Conservation (phyloP, 2,329 filamentous ascomycete species). For the Colletotrichum abscissum region DNA sequence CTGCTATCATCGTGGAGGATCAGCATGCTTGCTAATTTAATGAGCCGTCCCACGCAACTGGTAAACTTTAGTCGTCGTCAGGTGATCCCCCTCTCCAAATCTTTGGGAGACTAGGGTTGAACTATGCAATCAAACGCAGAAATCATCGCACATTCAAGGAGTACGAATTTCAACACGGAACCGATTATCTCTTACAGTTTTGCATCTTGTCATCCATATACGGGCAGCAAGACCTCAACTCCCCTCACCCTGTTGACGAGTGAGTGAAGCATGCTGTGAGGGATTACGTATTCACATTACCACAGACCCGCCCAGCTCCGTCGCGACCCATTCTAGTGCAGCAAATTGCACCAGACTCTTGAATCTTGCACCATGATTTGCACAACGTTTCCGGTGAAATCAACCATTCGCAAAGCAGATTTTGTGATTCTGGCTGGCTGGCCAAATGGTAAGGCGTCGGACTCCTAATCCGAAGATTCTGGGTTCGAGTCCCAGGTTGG, state of each 20-base stretch:
- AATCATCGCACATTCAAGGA: background rate
- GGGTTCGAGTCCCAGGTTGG: conserved; percentile 35
- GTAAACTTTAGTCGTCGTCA: background rate
- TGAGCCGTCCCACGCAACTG: background rate
- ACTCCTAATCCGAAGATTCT: conserved; percentile 36
- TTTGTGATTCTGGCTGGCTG: conserved; percentile 10
- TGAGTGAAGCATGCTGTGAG: background rate
- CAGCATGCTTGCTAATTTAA: background rate
- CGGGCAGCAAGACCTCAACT: background rate
- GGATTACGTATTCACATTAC: background rate
- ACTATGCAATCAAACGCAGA: background rate
- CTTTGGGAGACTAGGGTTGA: background rate
- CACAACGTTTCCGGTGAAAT: background rate
- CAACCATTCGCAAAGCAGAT: background rate
- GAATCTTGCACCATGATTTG: background rate
- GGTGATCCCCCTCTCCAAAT: background rate
- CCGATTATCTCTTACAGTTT: background rate
- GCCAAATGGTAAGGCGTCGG: conserved; percentile 35
- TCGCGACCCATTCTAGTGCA: background rate
- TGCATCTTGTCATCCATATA: background rate
- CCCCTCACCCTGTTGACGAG: background rate
- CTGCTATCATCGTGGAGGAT: background rate
- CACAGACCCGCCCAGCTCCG: background rate
- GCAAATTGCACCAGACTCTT: background rate
- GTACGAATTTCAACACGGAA: background rate